Conservation (phyloP, 2,329 filamentous ascomycete species). For the Nemania sp. region DNA sequence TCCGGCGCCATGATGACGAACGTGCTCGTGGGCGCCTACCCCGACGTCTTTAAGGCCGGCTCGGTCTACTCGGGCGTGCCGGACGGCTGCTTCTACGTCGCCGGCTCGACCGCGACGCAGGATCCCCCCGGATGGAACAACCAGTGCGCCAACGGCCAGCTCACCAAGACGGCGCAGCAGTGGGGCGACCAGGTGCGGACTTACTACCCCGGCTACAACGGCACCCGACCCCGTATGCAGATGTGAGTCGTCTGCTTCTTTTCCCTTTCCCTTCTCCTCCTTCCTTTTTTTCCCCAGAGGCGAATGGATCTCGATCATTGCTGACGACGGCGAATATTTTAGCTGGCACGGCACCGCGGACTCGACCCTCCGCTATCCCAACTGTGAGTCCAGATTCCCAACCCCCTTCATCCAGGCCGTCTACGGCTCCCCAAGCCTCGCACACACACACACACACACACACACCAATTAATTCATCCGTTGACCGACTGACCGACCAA, state of each 20-base stretch:
- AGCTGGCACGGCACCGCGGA: slow-evolving; percentile 53
- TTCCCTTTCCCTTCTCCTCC: neutral
- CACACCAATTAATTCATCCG: too few species aligned
- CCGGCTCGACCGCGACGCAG: slow-evolving; percentile 45
- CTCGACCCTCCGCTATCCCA: slow-evolving; percentile 44
- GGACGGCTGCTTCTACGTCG: slow-evolving; percentile 41
- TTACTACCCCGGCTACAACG: slow-evolving; percentile 58
- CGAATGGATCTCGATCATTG: too few species aligned
- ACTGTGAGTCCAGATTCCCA: slow-evolving; percentile 39
- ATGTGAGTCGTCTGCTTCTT: slow-evolving; percentile 34
- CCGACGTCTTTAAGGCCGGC: slow-evolving; percentile 52
- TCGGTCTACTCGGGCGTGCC: slow-evolving; percentile 53
- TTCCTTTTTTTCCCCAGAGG: neutral
- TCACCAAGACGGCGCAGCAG: slow-evolving; percentile 45
- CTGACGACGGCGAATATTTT: slow-evolving; percentile 1
- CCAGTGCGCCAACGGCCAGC: slow-evolving; percentile 56
- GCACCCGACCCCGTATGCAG: slow-evolving; percentile 47
- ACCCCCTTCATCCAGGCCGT: too few species aligned
- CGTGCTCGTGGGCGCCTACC: slow-evolving; percentile 53
- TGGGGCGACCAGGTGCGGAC: slow-evolving; percentile 49
- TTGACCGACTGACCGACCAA: too few species aligned
- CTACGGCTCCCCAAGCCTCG: too few species aligned
- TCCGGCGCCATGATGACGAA: slow-evolving; percentile 43
- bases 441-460: too few species aligned
- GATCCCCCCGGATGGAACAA: slow-evolving; percentile 55